A percentile compares a stretch with the other conserved stretches of the same genome.
phyloP scores from a whole-genome alignment of 371 early-diverging fungal species.

The Saksenaea oblongispora region DNA sequence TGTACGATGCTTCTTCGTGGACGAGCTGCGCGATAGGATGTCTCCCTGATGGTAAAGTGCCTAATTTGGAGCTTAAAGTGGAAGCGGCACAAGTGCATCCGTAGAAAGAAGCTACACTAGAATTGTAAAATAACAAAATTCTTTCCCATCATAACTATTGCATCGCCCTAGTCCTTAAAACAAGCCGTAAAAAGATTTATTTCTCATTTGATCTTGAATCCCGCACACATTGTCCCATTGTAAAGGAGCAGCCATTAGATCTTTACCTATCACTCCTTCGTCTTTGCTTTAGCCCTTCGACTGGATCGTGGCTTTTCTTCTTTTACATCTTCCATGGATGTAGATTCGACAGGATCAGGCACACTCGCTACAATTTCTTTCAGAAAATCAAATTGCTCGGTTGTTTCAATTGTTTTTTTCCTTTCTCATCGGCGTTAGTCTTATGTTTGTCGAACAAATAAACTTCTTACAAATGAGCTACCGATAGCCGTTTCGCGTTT shows the following conservation, averaged over 20 bases:
- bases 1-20: slow-evolving; percentile 31
- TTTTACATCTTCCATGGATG: slow-evolving; percentile 10
- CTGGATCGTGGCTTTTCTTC: slow-evolving; percentile 24
- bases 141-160: no score
- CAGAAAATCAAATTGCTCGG: background rate
- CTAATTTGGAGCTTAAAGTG: slow-evolving; percentile 31
- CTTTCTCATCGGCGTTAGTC: slow-evolving; percentile 34
- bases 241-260: background rate
- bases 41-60: slow-evolving; percentile 41
- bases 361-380: slow-evolving; percentile 52
- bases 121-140: background rate
- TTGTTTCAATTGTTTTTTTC: slow-evolving; percentile 79
- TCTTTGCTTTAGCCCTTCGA: slow-evolving; percentile 20
- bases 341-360: slow-evolving; percentile 71
- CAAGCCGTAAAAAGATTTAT: background rate
- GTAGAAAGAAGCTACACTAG: background rate
- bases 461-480: slow-evolving; percentile 78
- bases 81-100: slow-evolving; percentile 1
- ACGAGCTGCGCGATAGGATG: slow-evolving; percentile 41
- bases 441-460: background rate
- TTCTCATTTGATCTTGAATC: background rate
- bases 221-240: background rate
- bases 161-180: background rate
- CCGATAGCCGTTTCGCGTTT: slow-evolving; percentile 81
- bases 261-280: slow-evolving; percentile 2